These are phyloP conservation scores for Fusarium goolgardi DNA, from an alignment of 2,329 filamentous ascomycete species.

Conservation along the genomic window DNA sequence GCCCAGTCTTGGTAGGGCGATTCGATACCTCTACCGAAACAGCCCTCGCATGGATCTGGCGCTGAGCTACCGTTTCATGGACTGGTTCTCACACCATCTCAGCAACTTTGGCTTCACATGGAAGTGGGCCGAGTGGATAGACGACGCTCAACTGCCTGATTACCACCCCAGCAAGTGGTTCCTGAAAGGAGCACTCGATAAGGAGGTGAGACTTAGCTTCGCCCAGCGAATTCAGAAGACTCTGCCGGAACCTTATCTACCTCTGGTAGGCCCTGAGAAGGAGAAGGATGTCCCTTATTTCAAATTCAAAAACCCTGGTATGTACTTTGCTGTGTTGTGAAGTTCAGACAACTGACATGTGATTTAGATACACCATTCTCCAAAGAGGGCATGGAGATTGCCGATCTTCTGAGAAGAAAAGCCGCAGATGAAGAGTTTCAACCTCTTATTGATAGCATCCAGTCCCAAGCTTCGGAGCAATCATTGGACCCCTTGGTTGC, in stretches of 20 bases:
- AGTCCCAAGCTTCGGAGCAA: slow-evolving; percentile 77
- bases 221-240: slow-evolving; percentile 96
- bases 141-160: slow-evolving; percentile 81
- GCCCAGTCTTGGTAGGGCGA: slow-evolving; percentile 90
- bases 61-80: slow-evolving; percentile 85
- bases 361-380: slow-evolving; percentile 79
- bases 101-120: slow-evolving; percentile 99
- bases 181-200: slow-evolving; percentile 89
- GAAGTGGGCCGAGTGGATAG: slow-evolving; percentile 99
- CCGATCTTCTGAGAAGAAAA: slow-evolving; percentile 83
- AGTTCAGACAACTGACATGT: slow-evolving; percentile 1
- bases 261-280: slow-evolving; percentile 84
- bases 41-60: slow-evolving; percentile 87
- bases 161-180: slow-evolving; percentile 93
- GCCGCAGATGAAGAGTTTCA: slow-evolving; percentile 89
- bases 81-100: slow-evolving; percentile 98
- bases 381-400: slow-evolving; percentile 84
- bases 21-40: slow-evolving; percentile 89
- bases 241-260: slow-evolving; percentile 83
- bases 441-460: slow-evolving; percentile 80
- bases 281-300: slow-evolving; percentile 97
- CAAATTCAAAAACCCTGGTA: slow-evolving; percentile 84
- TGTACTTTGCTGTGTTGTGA: slow-evolving; percentile 48
- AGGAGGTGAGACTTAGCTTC: slow-evolving; percentile 96
- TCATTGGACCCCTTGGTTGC: slow-evolving; percentile 82